Percentiles rank a stretch among this genome's conserved stretches.
Evolutionary conservation across 1,284 basidiomycete genomes (phyloP).

Genomic region (Pascua guehoae): DNA sequence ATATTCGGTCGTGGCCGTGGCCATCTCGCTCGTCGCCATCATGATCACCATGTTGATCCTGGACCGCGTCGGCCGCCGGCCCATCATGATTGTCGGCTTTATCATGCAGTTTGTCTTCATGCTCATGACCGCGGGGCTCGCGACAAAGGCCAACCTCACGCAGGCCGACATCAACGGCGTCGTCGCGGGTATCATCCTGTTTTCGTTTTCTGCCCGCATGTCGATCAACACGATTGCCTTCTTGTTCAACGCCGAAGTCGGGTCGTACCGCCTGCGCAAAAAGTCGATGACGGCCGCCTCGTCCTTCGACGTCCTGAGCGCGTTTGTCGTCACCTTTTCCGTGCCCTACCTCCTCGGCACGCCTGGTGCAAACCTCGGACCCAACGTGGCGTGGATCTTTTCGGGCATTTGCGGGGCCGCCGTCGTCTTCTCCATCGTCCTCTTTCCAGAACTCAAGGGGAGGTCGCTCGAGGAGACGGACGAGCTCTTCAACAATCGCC

Average conservation of each 20-base stretch:
- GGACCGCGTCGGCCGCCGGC: constrained; percentile 20
- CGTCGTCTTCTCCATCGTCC: constrained; percentile 9
- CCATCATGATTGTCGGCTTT: constrained; percentile 11
- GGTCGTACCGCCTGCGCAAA: no score
- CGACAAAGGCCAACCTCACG: no score
- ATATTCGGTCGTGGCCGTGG: no score
- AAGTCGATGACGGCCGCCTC: no score
- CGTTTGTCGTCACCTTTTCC: constrained; percentile 15
- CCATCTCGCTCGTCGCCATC: no score
- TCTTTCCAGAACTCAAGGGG: constrained; percentile 15
- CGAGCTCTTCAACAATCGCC: constrained; percentile 15
- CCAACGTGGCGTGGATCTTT: constrained; percentile 10
- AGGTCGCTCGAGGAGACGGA: constrained; percentile 16
- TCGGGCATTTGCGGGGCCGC: constrained; percentile 5
- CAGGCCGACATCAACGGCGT: no score
- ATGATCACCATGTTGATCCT: neutral
- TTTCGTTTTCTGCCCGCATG: neutral
- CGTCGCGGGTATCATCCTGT: no score
- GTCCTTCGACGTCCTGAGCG: constrained; percentile 10
- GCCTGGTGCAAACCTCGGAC: constrained; percentile 3
- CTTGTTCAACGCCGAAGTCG: neutral
- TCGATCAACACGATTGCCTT: neutral
- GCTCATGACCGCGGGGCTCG: neutral
- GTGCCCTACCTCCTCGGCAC: constrained; percentile 13
- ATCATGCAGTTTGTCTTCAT: constrained; percentile 4